Conservation (phyloP, 1,284 basidiomycete genomes). For the Athelia psychrophila region DNA sequence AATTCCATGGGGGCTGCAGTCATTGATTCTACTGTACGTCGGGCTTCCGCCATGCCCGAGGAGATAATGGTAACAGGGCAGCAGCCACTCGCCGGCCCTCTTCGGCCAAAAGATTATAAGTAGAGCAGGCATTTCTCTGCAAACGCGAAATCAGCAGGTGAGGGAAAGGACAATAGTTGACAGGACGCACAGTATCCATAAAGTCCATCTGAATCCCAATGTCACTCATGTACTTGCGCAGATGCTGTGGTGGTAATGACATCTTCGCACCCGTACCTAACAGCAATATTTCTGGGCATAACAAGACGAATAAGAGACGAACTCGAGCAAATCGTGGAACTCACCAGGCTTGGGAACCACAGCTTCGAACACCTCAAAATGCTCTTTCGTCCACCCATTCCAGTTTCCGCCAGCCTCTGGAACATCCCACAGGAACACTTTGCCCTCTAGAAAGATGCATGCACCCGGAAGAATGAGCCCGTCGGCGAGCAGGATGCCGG, state of each 20-base stretch:
- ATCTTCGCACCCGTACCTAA: slow-evolving; percentile 83
- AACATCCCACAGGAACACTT: slow-evolving; percentile 90
- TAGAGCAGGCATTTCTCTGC: slow-evolving; percentile 89
- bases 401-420: slow-evolving; percentile 56
- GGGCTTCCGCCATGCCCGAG: slow-evolving; percentile 38
- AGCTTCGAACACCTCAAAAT: slow-evolving; percentile 79
- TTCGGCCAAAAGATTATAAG: slow-evolving; percentile 90
- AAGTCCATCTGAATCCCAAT: slow-evolving; percentile 90
- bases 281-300: slow-evolving; percentile 75
- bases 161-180: slow-evolving; percentile 1
- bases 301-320: background rate
- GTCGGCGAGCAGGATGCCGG: slow-evolving; percentile 67
- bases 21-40: no score
- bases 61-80: slow-evolving; percentile 72
- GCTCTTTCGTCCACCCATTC: slow-evolving; percentile 68
- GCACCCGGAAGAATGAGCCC: slow-evolving; percentile 78
- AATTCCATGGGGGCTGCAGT: no score
- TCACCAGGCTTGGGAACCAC: slow-evolving; percentile 84
- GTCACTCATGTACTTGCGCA: slow-evolving; percentile 70
- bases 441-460: slow-evolving; percentile 82
- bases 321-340: slow-evolving; percentile 20
- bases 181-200: slow-evolving; percentile 83
- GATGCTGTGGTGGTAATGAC: slow-evolving; percentile 64
- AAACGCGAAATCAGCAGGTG: slow-evolving; percentile 1
- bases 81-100: slow-evolving; percentile 92